Conservation (phyloP, 345 rosid species). For the Barbarea vulgaris region DNA sequence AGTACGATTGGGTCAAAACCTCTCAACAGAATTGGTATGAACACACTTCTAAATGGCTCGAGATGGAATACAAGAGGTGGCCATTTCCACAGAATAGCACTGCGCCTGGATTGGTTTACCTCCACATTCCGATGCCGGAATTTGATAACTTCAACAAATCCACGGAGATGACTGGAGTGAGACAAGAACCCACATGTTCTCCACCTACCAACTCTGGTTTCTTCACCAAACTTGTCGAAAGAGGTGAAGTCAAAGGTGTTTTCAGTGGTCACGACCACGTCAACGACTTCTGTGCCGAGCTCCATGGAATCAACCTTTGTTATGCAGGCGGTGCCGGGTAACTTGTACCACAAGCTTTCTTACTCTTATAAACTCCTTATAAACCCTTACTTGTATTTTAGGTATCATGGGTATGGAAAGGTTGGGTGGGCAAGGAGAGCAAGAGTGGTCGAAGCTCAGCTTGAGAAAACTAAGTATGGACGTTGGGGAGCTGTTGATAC, state of each 20-base stretch:
- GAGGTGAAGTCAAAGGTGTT: slow-evolving; percentile 87
- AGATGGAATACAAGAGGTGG: slow-evolving; percentile 58
- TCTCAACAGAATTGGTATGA: slow-evolving; percentile 91
- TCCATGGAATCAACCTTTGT: slow-evolving; percentile 75
- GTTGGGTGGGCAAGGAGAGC: slow-evolving; percentile 92
- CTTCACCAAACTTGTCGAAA: slow-evolving; percentile 72
- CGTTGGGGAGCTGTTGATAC: slow-evolving; percentile 79
- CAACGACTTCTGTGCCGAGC: slow-evolving; percentile 80
- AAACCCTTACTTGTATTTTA: slow-evolving; percentile 31
- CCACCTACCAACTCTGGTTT: slow-evolving; percentile 85
- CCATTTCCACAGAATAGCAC: slow-evolving; percentile 60
- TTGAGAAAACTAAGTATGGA: slow-evolving; percentile 61
- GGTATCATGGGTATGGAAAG: slow-evolving; percentile 95
- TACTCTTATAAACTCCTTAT: neutral
- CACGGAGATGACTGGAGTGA: slow-evolving; percentile 61
- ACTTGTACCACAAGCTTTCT: neutral
- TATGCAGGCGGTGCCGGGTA: slow-evolving; percentile 81
- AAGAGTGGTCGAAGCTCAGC: slow-evolving; percentile 66
- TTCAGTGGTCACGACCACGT: slow-evolving; percentile 89
- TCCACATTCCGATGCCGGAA: slow-evolving; percentile 95
- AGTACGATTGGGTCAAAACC: slow-evolving; percentile 82
- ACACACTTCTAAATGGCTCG: slow-evolving; percentile 67
- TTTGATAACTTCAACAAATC: slow-evolving; percentile 58
- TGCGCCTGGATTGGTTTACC: slow-evolving; percentile 87
- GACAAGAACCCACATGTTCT: slow-evolving; percentile 69